Percentiles rank a stretch among this genome's conserved stretches.
phyloP scores from a whole-genome alignment of 164 flowering plant species.

The Umbilicus rupestris region DNA sequence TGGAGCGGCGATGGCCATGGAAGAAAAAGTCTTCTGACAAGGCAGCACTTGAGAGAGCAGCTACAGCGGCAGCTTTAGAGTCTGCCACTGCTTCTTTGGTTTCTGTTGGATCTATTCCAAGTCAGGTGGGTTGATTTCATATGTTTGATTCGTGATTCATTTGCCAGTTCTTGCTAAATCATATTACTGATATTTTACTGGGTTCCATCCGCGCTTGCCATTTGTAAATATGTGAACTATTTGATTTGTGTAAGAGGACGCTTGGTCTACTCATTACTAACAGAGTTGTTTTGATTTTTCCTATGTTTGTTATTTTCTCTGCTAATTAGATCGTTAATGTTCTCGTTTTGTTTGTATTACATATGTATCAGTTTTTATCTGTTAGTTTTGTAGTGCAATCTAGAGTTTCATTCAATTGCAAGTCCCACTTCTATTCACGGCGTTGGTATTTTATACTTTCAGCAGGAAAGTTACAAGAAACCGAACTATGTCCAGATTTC shows the following conservation, averaged over 20 bases:
- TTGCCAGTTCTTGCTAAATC: too few relatives aligned
- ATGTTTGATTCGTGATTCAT: too few relatives aligned
- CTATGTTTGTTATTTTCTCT: neutral
- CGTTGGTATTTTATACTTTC: neutral
- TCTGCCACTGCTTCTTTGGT: slow-evolving; percentile 38
- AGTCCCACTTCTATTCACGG: neutral
- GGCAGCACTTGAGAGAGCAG: slow-evolving; percentile 39
- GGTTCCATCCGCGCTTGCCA: too few relatives aligned
- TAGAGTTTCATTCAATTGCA: neutral
- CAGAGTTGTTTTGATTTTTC: neutral
- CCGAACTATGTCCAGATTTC: slow-evolving; percentile 76
- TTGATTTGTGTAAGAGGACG: neutral
- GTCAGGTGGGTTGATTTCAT: slow-evolving; percentile 29
- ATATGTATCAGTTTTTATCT: neutral
- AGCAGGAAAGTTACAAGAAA: slow-evolving; percentile 59
- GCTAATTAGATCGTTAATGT: too few relatives aligned
- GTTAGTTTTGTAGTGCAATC: neutral
- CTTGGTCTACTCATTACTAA: neutral
- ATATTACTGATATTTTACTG: too few relatives aligned
- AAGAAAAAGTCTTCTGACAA: slow-evolving; percentile 86
- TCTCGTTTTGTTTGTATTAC: too few relatives aligned
- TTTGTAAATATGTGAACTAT: too few relatives aligned
- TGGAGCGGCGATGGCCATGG: slow-evolving; percentile 99
- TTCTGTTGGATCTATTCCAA: slow-evolving; percentile 35
- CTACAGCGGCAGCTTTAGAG: slow-evolving; percentile 29